Base-by-base conservation (phyloP, 352 stramenopile genomes). In the Globisporangium megalacanthum region DNA sequence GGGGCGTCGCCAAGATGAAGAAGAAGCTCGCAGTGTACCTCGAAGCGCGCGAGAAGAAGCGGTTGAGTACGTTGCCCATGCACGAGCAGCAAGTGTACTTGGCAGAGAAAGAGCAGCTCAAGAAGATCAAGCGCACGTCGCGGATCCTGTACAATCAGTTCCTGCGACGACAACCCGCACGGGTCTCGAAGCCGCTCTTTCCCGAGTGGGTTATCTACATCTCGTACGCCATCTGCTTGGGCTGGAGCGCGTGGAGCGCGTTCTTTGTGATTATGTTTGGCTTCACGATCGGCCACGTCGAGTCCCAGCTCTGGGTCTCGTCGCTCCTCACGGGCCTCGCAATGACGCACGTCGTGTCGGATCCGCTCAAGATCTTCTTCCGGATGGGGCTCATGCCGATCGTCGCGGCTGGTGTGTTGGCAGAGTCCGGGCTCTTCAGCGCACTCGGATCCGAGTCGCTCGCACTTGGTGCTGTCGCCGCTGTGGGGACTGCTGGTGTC, bases 201-300 rank as follows among this genome's bases (percentile, higher is more conserved):
- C 81, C 81, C 2, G 74, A 78, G 59, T 91, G 78, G 78, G 78
- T 91, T 13, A 69, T 88, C 15, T 86, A 89, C 64, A 58, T 89
- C 25, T 86, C 78, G 56, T 89, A 88, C 51, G 65, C 59, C 13
- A 79, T 89, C 37, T 83, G 81, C 58, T 60, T 65, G 3, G 64
- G 50, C 3, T 86, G 77, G 75, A 81, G 72, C 41, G 68, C 49
- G 4, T 89, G 78, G 78, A 75, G 73, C 25, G 49, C 72, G 39
- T 91, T 79, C 57, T 91, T 89, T 49, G 77, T 91, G 7, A 46
- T 88, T 39, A 83, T 86, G 68, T 89, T 88, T 50, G 77, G 73
- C 6, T 86, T 88, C 53, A 79, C 73, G 7, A 77, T 89, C 19
- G 81, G 73, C 25, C 56, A 70, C 3, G 62, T 79, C n/a, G 73